Evolutionary conservation across 164 flowering plant genomes (phyloP).

Genomic region (Santalum album): DNA sequence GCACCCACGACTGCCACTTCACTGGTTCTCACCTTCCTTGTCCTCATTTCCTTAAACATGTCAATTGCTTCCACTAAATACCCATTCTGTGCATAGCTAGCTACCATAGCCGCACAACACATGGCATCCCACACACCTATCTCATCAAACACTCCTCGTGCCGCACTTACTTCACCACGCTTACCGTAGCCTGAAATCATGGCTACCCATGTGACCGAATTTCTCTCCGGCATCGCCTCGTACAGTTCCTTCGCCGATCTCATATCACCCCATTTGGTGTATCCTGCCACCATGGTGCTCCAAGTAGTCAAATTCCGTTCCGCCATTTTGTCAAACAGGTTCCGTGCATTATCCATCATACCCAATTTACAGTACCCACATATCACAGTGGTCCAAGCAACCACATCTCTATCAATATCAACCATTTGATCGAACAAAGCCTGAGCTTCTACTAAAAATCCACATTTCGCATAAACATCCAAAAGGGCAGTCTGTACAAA

Average conservation of each 20-base stretch:
- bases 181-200: constrained; percentile 53
- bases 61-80: constrained; percentile 28
- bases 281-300: constrained; percentile 43
- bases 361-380: constrained; percentile 30
- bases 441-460: constrained; percentile 28
- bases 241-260: constrained; percentile 26
- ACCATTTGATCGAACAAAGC: constrained; percentile 18
- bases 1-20: constrained; percentile 44
- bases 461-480: constrained; percentile 33
- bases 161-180: constrained; percentile 23
- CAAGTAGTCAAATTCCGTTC: constrained; percentile 23
- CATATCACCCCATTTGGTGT: constrained; percentile 29
- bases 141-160: constrained; percentile 25
- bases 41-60: constrained; percentile 31
- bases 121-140: constrained; percentile 13
- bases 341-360: constrained; percentile 25
- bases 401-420: constrained; percentile 28
- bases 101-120: constrained; percentile 39
- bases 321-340: constrained; percentile 25
- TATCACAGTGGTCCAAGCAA: constrained; percentile 35
- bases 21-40: constrained; percentile 12
- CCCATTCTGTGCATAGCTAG: constrained; percentile 43
- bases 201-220: constrained; percentile 29
- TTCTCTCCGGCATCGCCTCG: constrained; percentile 31
- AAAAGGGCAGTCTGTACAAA: constrained; percentile 29